These are phyloP conservation scores for Fusarium equiseti DNA, from an alignment of 2,329 filamentous ascomycete species.

Conservation along the genomic window DNA sequence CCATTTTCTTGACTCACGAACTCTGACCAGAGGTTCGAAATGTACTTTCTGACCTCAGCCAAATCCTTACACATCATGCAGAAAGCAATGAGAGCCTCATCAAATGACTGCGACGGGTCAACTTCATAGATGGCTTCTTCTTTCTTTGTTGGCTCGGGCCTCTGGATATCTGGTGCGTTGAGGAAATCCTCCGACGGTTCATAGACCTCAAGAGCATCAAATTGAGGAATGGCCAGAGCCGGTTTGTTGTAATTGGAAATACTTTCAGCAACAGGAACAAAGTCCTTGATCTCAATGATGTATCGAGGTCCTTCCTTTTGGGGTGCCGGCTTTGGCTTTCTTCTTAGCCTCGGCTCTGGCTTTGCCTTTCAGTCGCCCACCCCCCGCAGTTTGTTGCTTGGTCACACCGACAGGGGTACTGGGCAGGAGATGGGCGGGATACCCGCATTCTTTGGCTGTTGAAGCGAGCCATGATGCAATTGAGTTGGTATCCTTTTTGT, in stretches of 20 bases:
- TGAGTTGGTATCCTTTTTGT: not conserved
- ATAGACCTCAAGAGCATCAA: not conserved
- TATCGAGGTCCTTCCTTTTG: constrained; percentile 27
- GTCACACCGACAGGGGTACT: no score
- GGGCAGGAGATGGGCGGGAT: not conserved
- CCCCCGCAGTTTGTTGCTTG: not conserved
- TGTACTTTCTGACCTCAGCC: constrained; percentile 19
- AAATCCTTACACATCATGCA: constrained; percentile 49
- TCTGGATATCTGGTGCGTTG: constrained; percentile 43
- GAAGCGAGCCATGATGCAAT: not conserved
- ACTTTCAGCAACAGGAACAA: constrained; percentile 54
- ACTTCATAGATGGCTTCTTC: constrained; percentile 48
- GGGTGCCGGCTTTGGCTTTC: not conserved
- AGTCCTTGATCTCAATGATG: constrained; percentile 54
- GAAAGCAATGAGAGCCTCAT: constrained; percentile 49
- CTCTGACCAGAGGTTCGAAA: not conserved
- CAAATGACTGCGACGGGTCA: constrained; percentile 42
- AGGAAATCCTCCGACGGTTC: constrained; percentile 48
- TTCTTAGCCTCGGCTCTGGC: not conserved
- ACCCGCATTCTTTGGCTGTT: not conserved
- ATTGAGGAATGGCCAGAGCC: constrained; percentile 48
- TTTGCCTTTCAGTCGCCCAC: not conserved
- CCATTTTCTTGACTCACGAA: not conserved
- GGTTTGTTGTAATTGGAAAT: constrained; percentile 45
- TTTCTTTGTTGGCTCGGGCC: not conserved